These are phyloP conservation scores for Hericium rajendrae DNA, from an alignment of 768 basidiomycete species.

Conservation along the genomic window DNA sequence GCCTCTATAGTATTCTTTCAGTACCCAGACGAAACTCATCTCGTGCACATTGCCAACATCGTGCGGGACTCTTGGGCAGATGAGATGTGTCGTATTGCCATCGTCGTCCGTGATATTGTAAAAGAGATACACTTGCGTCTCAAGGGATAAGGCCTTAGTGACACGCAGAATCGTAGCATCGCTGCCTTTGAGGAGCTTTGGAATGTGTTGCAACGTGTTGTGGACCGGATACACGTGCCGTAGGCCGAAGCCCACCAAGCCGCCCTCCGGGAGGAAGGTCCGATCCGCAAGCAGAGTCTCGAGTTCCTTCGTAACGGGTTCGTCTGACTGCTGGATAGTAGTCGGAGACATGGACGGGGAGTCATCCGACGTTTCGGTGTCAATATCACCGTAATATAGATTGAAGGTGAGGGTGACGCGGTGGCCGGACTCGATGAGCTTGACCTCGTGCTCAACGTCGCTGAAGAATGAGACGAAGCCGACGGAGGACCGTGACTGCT, in stretches of 20 bases:
- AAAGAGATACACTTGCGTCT: neutral
- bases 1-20: neutral
- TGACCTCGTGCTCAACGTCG: conserved; percentile 34
- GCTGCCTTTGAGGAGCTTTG: conserved; percentile 2
- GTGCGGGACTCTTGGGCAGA: neutral
- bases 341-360: neutral
- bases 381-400: conserved; percentile 17
- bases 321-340: neutral
- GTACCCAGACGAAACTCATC: neutral
- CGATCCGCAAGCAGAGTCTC: conserved; percentile 8
- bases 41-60: neutral
- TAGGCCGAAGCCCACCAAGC: conserved; percentile 27
- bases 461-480: conserved; percentile 25
- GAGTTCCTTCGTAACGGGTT: neutral
- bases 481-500: neutral
- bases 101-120: neutral
- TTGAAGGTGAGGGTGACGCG: conserved; percentile 35
- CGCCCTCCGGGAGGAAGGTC: conserved; percentile 23
- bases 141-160: conserved; percentile 13
- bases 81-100: neutral
- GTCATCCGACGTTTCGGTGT: neutral
- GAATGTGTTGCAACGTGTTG: neutral
- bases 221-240: conserved; percentile 25
- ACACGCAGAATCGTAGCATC: conserved; percentile 20
- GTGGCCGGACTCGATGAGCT: conserved; percentile 25